Conservation (phyloP, 2,329 filamentous ascomycete species). For the Diaporthe eres region DNA sequence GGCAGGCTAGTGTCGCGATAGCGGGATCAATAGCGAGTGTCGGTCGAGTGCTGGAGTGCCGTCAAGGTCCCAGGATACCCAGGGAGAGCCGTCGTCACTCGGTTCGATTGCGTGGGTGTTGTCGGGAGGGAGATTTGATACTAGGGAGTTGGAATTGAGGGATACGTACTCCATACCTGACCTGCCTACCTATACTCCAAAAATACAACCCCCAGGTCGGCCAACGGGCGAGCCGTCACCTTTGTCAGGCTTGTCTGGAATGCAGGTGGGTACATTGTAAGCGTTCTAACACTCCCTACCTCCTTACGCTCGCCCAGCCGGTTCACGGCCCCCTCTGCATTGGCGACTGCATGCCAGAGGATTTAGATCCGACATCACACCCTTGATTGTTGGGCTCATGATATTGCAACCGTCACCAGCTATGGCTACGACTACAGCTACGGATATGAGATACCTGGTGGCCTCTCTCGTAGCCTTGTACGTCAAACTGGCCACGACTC, state of each 20-base stretch:
- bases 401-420: background rate
- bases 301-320: slow-evolving; percentile 23
- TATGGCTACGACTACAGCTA: background rate
- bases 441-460: too few relatives aligned
- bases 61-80: slow-evolving; percentile 20
- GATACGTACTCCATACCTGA: slow-evolving; percentile 36
- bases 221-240: slow-evolving; percentile 25
- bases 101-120: slow-evolving; percentile 27
- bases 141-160: slow-evolving; percentile 33
- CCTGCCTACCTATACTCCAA: slow-evolving; percentile 14
- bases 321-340: background rate
- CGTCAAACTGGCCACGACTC: slow-evolving; percentile 2
- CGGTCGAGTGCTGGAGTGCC: slow-evolving; percentile 7
- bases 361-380: background rate
- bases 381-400: background rate
- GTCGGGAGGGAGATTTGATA: slow-evolving; percentile 34
- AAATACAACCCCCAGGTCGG: slow-evolving; percentile 22
- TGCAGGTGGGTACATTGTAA: slow-evolving; percentile 23
- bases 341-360: background rate
- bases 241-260: slow-evolving; percentile 26
- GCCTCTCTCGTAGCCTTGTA: background rate
- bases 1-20: slow-evolving; percentile 33
- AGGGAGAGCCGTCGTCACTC: slow-evolving; percentile 26
- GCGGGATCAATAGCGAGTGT: slow-evolving; percentile 28
- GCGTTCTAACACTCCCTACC: slow-evolving; percentile 9